phyloP scores from a whole-genome alignment of 225 moss, liverwort and hornwort species.

The Pseudoscleropodium purum region DNA sequence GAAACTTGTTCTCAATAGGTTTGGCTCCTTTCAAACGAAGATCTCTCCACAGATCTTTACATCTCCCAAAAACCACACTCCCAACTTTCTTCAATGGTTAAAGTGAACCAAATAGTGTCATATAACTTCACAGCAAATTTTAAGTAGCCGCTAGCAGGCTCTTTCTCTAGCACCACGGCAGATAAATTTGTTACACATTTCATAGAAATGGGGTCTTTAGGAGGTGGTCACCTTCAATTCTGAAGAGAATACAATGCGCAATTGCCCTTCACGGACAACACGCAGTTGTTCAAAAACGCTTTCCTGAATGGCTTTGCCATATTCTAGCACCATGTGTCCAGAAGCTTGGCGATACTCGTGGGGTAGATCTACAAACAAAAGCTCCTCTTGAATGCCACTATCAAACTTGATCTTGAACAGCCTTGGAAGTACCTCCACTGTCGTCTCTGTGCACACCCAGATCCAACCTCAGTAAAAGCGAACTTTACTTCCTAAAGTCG shows the following conservation, averaged over 20 bases:
- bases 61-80: not conserved
- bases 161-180: not conserved
- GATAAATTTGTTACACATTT: not conserved
- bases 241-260: conserved; percentile 86
- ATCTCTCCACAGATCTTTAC: not conserved
- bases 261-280: conserved; percentile 89
- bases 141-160: not conserved
- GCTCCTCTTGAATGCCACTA: conserved; percentile 88
- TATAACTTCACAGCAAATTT: not conserved
- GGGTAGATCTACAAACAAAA: conserved; percentile 86
- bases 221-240: conserved; percentile 69
- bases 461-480: not conserved
- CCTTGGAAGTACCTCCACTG: conserved; percentile 92
- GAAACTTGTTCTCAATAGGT: not conserved
- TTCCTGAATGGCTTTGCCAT: conserved; percentile 94
- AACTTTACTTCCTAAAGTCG: not conserved
- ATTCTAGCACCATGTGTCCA: conserved; percentile 89
- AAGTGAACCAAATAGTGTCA: not conserved
- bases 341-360: conserved; percentile 84
- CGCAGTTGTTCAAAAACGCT: conserved; percentile 95
- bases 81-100: too few species aligned
- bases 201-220: not conserved
- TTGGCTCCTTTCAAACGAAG: too few species aligned
- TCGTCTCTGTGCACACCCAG: conserved; percentile 60
- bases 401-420: conserved; percentile 98